phyloP scores from a whole-genome alignment of 2,329 filamentous ascomycete species.

The Parascedosporium putredinis region DNA sequence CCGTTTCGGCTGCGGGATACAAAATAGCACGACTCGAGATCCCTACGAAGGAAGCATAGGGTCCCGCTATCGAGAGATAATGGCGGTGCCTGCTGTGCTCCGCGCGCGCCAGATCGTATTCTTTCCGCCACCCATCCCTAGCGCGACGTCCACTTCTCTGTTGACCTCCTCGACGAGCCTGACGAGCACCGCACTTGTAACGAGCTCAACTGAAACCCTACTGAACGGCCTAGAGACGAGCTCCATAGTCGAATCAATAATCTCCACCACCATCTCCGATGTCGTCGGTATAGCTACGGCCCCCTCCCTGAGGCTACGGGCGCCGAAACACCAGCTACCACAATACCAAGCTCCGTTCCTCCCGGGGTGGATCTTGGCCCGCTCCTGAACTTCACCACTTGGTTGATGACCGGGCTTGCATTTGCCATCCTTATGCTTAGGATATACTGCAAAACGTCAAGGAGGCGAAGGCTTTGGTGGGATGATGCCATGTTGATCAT shows the following conservation, averaged over 20 bases:
- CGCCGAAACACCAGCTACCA: not conserved
- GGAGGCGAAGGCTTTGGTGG: slow-evolving; percentile 14
- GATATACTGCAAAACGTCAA: slow-evolving; percentile 14
- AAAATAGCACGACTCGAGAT: too few relatives aligned
- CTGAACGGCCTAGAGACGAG: not conserved
- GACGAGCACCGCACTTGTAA: too few relatives aligned
- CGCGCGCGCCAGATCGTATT: not conserved
- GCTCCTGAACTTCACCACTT: slow-evolving; percentile 5
- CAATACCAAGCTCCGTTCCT: not conserved
- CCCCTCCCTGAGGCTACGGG: not conserved
- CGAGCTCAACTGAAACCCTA: too few relatives aligned
- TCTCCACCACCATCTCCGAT: not conserved
- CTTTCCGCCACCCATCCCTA: not conserved
- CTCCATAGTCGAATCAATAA: not conserved
- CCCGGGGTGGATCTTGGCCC: slow-evolving; percentile 2
- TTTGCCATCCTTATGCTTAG: slow-evolving; percentile 12
- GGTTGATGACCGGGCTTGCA: slow-evolving; percentile 7
- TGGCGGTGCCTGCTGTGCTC: not conserved
- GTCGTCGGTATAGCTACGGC: not conserved
- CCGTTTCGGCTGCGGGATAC: too few relatives aligned
- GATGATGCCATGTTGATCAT: slow-evolving; percentile 16
- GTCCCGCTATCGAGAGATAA: not conserved
- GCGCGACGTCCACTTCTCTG: not conserved
- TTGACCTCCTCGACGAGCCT: too few relatives aligned
- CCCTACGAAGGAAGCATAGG: not conserved